phyloP scores from a whole-genome alignment of 108 stramenopile species.

The Discostella pseudostelligera region DNA sequence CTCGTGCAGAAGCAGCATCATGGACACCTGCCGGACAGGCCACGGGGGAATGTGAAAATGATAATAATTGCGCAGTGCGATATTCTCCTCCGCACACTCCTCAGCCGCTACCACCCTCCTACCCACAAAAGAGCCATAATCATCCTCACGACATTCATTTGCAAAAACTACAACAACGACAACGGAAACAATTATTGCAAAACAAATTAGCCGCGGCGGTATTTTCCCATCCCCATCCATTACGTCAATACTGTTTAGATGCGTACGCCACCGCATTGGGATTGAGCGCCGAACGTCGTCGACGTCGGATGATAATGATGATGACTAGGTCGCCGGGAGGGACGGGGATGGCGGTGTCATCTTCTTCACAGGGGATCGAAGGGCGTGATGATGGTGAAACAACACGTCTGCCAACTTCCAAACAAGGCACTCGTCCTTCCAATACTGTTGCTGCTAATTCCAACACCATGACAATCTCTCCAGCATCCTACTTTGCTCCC shows the following conservation, averaged over 20 bases:
- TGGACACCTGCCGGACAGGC: constrained; percentile 31
- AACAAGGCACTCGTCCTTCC: neutral
- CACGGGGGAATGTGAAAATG: constrained; percentile 18
- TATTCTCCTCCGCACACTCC: no score
- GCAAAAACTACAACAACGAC: constrained; percentile 18
- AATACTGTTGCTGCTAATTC: neutral
- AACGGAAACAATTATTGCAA: constrained; percentile 52
- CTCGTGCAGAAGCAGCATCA: no score
- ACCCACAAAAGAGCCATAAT: neutral
- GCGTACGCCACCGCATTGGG: constrained; percentile 64
- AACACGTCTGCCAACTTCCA: no score
- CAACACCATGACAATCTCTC: neutral
- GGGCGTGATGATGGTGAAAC: neutral
- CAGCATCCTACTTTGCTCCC: neutral
- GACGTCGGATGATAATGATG: constrained; percentile 7
- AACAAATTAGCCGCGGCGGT: constrained; percentile 70
- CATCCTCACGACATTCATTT: neutral
- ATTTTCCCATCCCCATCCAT: constrained; percentile 73
- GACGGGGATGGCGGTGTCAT: no score
- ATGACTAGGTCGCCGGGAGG: no score
- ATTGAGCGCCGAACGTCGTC: constrained; percentile 36
- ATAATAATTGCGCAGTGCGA: neutral
- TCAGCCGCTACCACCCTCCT: neutral
- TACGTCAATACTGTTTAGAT: constrained; percentile 73
- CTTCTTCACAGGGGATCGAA: no score